Percentiles rank a stretch among this genome's conserved stretches.
phyloP scores from a whole-genome alignment of 2,329 filamentous ascomycete genomes.

The Trichoderma polysporum region DNA sequence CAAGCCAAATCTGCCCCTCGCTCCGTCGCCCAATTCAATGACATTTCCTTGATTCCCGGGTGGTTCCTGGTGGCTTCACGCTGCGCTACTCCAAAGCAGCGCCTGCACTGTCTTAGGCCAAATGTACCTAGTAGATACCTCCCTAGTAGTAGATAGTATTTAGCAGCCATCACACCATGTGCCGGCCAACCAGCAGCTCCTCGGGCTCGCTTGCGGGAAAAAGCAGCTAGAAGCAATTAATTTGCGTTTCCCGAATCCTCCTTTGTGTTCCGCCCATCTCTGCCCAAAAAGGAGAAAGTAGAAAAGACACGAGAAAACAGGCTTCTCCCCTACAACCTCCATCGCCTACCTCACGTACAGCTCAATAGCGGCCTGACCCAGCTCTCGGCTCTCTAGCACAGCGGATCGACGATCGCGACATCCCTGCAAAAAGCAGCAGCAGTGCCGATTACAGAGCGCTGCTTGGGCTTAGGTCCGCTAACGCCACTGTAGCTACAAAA shows the following conservation, averaged over 20 bases:
- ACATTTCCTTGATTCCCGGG: not conserved
- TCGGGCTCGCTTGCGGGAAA: conserved; percentile 12
- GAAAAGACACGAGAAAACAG: not conserved
- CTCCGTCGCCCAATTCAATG: not conserved
- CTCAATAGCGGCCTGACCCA: not conserved
- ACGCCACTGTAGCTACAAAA: conserved; percentile 19
- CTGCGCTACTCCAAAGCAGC: not conserved
- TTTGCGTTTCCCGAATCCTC: not conserved
- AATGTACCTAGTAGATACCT: too few relatives aligned
- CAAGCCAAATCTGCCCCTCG: not conserved
- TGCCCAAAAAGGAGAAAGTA: not conserved
- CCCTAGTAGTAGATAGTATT: too few relatives aligned
- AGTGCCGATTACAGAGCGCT: not conserved
- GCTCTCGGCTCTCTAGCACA: not conserved
- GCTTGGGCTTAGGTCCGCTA: conserved; percentile 2
- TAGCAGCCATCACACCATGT: conserved; percentile 15
- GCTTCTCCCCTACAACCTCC: not conserved
- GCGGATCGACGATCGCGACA: not conserved
- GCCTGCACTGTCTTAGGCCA: conserved; percentile 14
- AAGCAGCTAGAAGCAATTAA: not conserved
- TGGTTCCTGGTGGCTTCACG: conserved; percentile 18
- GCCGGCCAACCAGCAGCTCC: conserved; percentile 13
- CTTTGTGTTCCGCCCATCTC: not conserved
- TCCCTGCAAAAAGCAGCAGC: not conserved
- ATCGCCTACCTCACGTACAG: not conserved